Base-by-base conservation (phyloP, 257 asterid genomes). In the Penstemon davidsonii region DNA sequence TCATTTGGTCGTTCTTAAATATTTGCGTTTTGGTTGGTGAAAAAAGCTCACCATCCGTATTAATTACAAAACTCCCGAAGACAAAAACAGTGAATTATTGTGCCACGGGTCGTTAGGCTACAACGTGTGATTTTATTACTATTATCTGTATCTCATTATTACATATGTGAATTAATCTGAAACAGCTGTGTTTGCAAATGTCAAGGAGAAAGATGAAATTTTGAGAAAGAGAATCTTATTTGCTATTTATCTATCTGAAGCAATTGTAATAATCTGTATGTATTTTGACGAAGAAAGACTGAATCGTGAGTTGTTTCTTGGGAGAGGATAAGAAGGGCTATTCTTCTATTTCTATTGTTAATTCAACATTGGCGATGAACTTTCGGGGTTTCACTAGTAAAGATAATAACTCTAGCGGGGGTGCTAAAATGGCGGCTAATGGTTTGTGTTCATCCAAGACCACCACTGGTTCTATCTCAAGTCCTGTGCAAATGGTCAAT, bases 1-100 rank as follows among this genome's bases (percentile, higher is more conserved):
- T 73, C 67, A 64, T 84, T 78, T 78, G 78, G 70, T 68, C 60
- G 70, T 78, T 73, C 83, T 67, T 82, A 76, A 90, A 87, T 82
- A 25, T 25, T 1, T 25, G 33, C 33, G 33, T 84, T 76, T 82
- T 75, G 90, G 93, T 87, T 82, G 95, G 82, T 85, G 86, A 72
- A 53, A 72, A 54, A 66, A 52, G 78, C 76, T 81, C 73, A 78
- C 62, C 69, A 62, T 57, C 62, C 66, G 43, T 59, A 36, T 54
- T 55, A 66, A 49, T 62, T 6, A 41, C 4, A 19, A 12, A 11
- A 40, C 38, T 12, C 15, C 49, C 3, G 3, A 1, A 15, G 33
- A 1, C 1, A 25, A 25, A 25, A 8, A 64, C 62, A 66, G 55
- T 79, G 73, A 76, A 74, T 84, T 79, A 83, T 75, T 50, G 43